A percentile compares a stretch with the other conserved stretches of the same genome.
Evolutionary conservation across 441 rosid species (phyloP).

Genomic region (Arabidopsis lyrata): DNA sequence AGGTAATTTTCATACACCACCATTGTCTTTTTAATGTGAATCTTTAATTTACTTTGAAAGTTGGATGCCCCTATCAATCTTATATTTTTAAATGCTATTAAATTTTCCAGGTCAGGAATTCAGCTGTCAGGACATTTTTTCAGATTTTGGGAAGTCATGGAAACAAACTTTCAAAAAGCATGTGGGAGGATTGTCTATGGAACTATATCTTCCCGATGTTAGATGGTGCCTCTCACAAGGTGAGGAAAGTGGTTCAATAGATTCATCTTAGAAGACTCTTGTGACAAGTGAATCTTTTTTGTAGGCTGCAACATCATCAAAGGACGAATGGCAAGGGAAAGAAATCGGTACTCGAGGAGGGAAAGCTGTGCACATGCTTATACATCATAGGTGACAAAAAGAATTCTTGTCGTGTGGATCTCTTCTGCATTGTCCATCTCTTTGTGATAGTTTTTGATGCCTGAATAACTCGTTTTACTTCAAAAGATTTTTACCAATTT

Average conservation of each 20-base stretch:
- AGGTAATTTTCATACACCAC: slow-evolving; percentile 60
- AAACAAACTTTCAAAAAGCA: slow-evolving; percentile 86
- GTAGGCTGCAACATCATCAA: slow-evolving; percentile 98
- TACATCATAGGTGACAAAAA: slow-evolving; percentile 88
- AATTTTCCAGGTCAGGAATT: slow-evolving; percentile 87
- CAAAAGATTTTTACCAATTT: slow-evolving; percentile 16
- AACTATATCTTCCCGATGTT: slow-evolving; percentile 93
- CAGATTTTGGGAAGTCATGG: slow-evolving; percentile 98
- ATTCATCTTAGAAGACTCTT: slow-evolving; percentile 32
- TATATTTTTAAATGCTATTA: slow-evolving; percentile 2
- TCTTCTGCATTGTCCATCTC: slow-evolving; percentile 32
- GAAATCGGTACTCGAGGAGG: slow-evolving; percentile 98
- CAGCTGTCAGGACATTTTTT: slow-evolving; percentile 96
- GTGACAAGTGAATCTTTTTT: slow-evolving; percentile 42
- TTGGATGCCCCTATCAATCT: slow-evolving; percentile 31
- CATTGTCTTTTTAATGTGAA: slow-evolving; percentile 27
- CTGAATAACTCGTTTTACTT: slow-evolving; percentile 20
- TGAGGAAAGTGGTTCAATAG: slow-evolving; percentile 45
- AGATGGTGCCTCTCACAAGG: slow-evolving; percentile 96
- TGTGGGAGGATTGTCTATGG: slow-evolving; percentile 99
- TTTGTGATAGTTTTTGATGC: slow-evolving; percentile 24
- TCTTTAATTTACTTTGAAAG: slow-evolving; percentile 10
- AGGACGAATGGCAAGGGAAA: slow-evolving; percentile 99
- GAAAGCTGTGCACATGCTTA: slow-evolving; percentile 98
- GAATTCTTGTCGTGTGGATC: slow-evolving; percentile 17